Percentiles rank a stretch among this genome's conserved stretches.
Evolutionary conservation across 495 filamentous ascomycete species (phyloP).

Genomic region (Alectoria sarmentosa): DNA sequence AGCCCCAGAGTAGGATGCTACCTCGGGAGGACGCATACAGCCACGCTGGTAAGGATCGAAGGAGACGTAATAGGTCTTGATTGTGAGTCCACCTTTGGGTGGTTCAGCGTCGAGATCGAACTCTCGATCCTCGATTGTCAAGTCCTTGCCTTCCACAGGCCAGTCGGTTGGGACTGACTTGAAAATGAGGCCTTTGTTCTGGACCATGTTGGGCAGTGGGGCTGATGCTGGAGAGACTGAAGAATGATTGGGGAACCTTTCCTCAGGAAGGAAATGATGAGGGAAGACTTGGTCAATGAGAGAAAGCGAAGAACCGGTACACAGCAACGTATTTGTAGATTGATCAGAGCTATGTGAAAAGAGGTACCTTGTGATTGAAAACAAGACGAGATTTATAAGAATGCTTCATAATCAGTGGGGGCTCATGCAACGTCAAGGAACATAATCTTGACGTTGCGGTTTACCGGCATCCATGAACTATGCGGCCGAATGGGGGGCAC

Average conservation of each 20-base stretch:
- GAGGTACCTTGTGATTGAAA: neutral
- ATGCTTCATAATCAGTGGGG: neutral
- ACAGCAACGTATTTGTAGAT: neutral
- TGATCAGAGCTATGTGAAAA: neutral
- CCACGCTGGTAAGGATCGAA: constrained; percentile 89
- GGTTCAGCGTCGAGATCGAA: constrained; percentile 60
- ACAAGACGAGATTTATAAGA: neutral
- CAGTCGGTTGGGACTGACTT: constrained; percentile 59
- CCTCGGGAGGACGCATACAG: constrained; percentile 43
- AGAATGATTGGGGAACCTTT: neutral
- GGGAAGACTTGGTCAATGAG: too few species aligned
- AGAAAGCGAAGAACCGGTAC: neutral
- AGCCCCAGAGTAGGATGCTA: constrained; percentile 57
- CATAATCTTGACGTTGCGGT: neutral
- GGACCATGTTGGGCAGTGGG: constrained; percentile 20
- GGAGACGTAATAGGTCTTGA: constrained; percentile 69
- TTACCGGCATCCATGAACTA: neutral
- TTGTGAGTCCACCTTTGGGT: constrained; percentile 61
- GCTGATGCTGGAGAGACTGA: neutral
- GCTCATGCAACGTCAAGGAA: neutral
- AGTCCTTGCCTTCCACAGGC: constrained; percentile 66
- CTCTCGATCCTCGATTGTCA: constrained; percentile 56
- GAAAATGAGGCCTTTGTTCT: constrained; percentile 81
- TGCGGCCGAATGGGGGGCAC: neutral
- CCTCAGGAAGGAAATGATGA: too few species aligned